These are phyloP conservation scores for Limonium bicolor DNA, from an alignment of 148 eudicot genomes.

Conservation along the genomic window DNA sequence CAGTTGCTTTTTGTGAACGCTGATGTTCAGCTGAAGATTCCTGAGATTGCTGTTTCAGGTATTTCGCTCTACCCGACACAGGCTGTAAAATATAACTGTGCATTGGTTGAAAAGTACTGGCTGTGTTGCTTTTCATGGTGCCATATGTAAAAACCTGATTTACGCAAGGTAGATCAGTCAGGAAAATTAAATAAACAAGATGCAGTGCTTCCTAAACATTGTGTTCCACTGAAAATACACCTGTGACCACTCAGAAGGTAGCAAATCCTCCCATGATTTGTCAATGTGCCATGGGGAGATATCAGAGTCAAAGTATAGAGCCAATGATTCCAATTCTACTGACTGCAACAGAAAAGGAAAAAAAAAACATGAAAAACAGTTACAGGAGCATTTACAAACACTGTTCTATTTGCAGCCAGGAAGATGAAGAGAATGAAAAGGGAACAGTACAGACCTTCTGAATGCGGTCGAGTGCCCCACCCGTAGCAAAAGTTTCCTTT, in stretches of 20 bases:
- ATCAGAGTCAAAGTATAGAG: conserved; percentile 89
- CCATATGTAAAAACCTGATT: conserved; percentile 80
- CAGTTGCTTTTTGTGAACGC: conserved; percentile 67
- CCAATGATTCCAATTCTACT: conserved; percentile 64
- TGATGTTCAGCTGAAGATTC: conserved; percentile 31
- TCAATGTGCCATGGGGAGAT: conserved; percentile 62
- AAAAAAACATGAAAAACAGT: too few relatives aligned
- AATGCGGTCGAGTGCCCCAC: conserved; percentile 72
- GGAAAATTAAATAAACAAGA: too few relatives aligned
- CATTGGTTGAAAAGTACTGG: conserved; percentile 17
- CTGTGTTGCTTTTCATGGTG: conserved; percentile 59
- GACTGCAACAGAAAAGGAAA: conserved; percentile 21
- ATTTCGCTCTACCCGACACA: conserved; percentile 80
- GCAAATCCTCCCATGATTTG: conserved; percentile 75
- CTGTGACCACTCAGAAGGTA: conserved; percentile 82
- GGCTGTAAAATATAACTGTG: conserved; percentile 88
- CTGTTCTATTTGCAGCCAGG: too few relatives aligned
- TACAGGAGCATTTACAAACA: too few relatives aligned
- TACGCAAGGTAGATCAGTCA: conserved; percentile 4
- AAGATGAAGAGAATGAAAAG: neutral
- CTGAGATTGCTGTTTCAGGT: conserved; percentile 45
- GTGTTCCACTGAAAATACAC: conserved; percentile 27
- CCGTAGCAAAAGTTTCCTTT: conserved; percentile 77
- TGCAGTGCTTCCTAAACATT: too few relatives aligned
- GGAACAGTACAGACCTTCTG: conserved; percentile 46